Percentiles rank a stretch among this genome's conserved stretches.
These are phyloP conservation scores for Exophiala xenobiotica DNA, from an alignment of 2,329 filamentous ascomycete species.

Conservation along the genomic window DNA sequence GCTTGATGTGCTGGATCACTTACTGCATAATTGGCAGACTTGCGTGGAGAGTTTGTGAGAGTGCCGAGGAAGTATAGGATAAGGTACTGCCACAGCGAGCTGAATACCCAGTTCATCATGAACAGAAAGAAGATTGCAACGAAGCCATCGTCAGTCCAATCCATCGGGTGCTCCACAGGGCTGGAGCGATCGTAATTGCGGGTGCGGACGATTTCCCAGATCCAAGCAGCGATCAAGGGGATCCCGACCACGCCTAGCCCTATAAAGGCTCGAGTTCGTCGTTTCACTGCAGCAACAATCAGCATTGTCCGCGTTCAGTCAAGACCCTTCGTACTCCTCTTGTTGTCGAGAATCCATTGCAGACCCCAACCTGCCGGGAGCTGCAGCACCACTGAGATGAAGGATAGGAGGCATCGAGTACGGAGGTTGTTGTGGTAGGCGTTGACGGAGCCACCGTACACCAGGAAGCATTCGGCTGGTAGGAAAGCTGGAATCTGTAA, in stretches of 20 bases:
- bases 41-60: constrained; percentile 13
- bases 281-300: background rate
- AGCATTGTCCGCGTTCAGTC: background rate
- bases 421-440: constrained; percentile 34
- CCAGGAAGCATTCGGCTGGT: constrained; percentile 35
- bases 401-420: constrained; percentile 34
- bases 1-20: background rate
- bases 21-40: constrained; percentile 16
- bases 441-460: constrained; percentile 38
- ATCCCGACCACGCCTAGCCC: constrained; percentile 9
- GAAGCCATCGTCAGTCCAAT: constrained; percentile 14
- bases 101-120: constrained; percentile 11
- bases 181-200: constrained; percentile 10
- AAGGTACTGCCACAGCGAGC: constrained; percentile 7
- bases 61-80: constrained; percentile 17
- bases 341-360: constrained; percentile 13
- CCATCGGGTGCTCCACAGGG: constrained; percentile 7
- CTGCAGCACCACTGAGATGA: constrained; percentile 36
- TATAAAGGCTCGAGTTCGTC: constrained; percentile 13
- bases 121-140: constrained; percentile 15
- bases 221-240: constrained; percentile 9
- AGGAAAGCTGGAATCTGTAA: constrained; percentile 28
- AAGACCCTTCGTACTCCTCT: background rate
- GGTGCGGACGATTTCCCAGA: constrained; percentile 13
- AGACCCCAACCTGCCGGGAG: constrained; percentile 34